A percentile compares a stretch with the other conserved stretches of the same genome.
Conservation (phyloP, 495 filamentous ascomycete genomes). For the Parathielavia appendiculata region DNA sequence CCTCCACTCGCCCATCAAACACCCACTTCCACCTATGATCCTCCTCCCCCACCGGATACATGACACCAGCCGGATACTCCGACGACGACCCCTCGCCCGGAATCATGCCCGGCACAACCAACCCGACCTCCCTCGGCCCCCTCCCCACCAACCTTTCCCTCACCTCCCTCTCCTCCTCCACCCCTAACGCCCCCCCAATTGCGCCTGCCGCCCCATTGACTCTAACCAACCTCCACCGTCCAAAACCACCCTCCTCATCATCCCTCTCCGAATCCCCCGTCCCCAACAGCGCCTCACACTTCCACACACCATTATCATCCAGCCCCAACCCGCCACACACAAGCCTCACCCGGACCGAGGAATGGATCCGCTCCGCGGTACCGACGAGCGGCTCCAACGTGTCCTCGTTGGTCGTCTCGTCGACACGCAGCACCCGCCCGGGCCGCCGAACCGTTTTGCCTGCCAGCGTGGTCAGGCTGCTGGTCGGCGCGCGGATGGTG, state of each 20-base stretch:
- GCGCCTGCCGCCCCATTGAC: no score
- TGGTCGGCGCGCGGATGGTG: conserved; percentile 23
- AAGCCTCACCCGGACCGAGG: conserved; percentile 25
- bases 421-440: conserved; percentile 25
- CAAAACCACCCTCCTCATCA: background rate
- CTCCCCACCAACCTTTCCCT: background rate
- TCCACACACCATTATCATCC: conserved; percentile 28
- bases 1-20: conserved; percentile 16
- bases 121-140: conserved; percentile 15
- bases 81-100: background rate
- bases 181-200: background rate
- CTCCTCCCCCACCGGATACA: conserved; percentile 25
- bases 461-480: conserved; percentile 19
- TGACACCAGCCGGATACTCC: conserved; percentile 18
- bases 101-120: background rate
- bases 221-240: conserved; percentile 19
- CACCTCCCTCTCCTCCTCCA: conserved; percentile 1
- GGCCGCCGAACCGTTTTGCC: conserved; percentile 31
- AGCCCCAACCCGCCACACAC: conserved; percentile 26
- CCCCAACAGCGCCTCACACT: conserved; percentile 20
- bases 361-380: conserved; percentile 29
- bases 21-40: conserved; percentile 31
- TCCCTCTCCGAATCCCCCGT: background rate
- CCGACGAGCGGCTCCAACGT: conserved; percentile 29
- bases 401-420: conserved; percentile 32